Evolutionary conservation across 768 basidiomycete species (phyloP), one percentile per base, ranked within the genome.

Genomic region (Paxillus involutus): DNA sequence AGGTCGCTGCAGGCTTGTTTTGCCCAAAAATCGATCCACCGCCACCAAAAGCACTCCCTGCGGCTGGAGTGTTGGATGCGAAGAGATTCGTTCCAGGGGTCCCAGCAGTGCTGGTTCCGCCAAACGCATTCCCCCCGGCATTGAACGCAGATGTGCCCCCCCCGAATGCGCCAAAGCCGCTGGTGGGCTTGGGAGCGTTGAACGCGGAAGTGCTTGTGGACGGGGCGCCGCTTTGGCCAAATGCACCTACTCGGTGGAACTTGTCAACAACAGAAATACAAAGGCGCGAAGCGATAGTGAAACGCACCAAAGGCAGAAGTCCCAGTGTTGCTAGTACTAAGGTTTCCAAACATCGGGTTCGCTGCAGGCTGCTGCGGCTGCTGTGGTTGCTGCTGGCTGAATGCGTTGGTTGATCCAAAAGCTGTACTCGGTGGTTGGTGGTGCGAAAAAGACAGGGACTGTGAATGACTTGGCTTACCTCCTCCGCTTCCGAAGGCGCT

Each of bases 261-360:
- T 52, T 39, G 33, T 53, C 29, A 51, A 55, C 12, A 29, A 29
- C 24, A 47, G 32, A 44, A 57, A 50, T 39, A 26, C 9, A 42
- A 42, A 50, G 51, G 55, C 19, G 26, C 17, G 16, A n/a, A 13
- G 14, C 14, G 26, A 56, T 47, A 39, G 53, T 19, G 39, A 44
- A 45, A 60, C 66, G 42, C 58, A 70, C 77, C 74, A 65, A 78
- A 76, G 16, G 63, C 53, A 51, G 75, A 62, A 36, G 75, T 59
- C 37, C 71, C 66, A 17, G 71, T 48, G 14, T 47, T 65, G 13
- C 74, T 64, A 51, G 71, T 71, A 24, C 72, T 75, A 44, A 85
- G 65, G 57, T 79, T 82, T 46, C 89, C 89, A 68, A 91, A 92
- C 88, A 91, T 91, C 40, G 89, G 87, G 63, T 91, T 91, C 5